These are phyloP conservation scores for Tolypocladium inflatum DNA, from an alignment of 2,329 filamentous ascomycete genomes.

Conservation along the genomic window DNA sequence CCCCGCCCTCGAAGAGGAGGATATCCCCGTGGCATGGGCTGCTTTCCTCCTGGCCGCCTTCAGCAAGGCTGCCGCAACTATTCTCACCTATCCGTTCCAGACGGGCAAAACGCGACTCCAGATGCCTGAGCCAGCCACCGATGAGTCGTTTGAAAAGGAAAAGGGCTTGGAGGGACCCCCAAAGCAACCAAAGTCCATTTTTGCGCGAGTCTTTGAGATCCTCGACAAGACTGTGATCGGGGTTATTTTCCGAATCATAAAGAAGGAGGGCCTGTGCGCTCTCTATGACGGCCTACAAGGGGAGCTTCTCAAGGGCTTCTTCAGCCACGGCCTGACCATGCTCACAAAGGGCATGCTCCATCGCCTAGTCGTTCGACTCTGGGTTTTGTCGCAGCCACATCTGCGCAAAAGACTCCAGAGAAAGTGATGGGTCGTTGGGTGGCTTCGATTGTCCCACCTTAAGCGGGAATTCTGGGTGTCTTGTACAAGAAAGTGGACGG, in stretches of 20 bases:
- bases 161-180: neutral
- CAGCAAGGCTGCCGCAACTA: slow-evolving; percentile 69
- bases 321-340: slow-evolving; percentile 82
- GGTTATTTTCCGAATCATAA: slow-evolving; percentile 47
- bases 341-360: slow-evolving; percentile 74
- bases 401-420: slow-evolving; percentile 12
- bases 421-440: neutral
- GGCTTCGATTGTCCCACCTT: neutral
- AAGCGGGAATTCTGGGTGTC: neutral
- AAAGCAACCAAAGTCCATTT: slow-evolving; percentile 1
- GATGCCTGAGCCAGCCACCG: slow-evolving; percentile 31
- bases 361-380: slow-evolving; percentile 58
- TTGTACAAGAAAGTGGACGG: neutral
- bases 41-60: slow-evolving; percentile 53
- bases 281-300: slow-evolving; percentile 69
- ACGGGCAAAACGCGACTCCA: slow-evolving; percentile 76
- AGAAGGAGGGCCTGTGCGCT: slow-evolving; percentile 55
- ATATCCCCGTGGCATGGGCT: slow-evolving; percentile 26
- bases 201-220: slow-evolving; percentile 9
- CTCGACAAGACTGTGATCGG: slow-evolving; percentile 48
- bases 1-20: slow-evolving; percentile 32
- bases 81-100: slow-evolving; percentile 76
- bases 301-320: slow-evolving; percentile 74
- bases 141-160: slow-evolving; percentile 6
- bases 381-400: slow-evolving; percentile 42